phyloP scores from a whole-genome alignment of 768 basidiomycete species.

The Panaeolus papilionaceus region DNA sequence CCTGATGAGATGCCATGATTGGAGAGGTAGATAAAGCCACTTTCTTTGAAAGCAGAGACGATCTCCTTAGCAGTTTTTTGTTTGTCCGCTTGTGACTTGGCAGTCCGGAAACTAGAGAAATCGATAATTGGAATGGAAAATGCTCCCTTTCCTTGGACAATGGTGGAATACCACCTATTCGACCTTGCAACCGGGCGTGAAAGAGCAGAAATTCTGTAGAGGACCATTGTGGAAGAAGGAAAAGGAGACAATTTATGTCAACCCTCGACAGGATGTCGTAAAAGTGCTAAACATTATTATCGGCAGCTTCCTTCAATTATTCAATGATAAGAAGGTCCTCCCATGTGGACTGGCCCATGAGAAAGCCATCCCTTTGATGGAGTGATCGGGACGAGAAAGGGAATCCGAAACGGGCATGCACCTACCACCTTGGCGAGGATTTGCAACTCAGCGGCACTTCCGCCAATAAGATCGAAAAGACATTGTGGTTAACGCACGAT shows the following conservation, averaged over 20 bases:
- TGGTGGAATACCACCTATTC: slow-evolving; percentile 30
- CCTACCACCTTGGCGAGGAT: not conserved
- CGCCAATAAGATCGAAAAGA: slow-evolving; percentile 1
- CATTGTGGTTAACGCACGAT: slow-evolving; percentile 15
- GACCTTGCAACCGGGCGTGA: not conserved
- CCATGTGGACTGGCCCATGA: slow-evolving; percentile 11
- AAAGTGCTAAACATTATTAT: not conserved
- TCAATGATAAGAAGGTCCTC: not conserved
- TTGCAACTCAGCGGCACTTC: slow-evolving; percentile 9
- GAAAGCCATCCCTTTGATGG: slow-evolving; percentile 10
- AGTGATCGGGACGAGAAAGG: slow-evolving; percentile 6
- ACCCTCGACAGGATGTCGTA: not conserved
- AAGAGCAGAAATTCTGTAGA: slow-evolving; percentile 12
- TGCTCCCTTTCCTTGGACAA: slow-evolving; percentile 28
- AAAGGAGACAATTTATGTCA: not conserved
- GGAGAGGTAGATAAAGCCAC: slow-evolving; percentile 81
- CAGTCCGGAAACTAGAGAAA: slow-evolving; percentile 69
- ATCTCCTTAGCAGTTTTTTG: slow-evolving; percentile 68
- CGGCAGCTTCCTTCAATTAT: slow-evolving; percentile 6
- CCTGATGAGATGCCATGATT: slow-evolving; percentile 72
- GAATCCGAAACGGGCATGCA: slow-evolving; percentile 6
- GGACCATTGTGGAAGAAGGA: slow-evolving; percentile 9
- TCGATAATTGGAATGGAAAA: slow-evolving; percentile 81
- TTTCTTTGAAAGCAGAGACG: slow-evolving; percentile 79
- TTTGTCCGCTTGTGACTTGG: slow-evolving; percentile 59